Evolutionary conservation across 306 rosid genomes (phyloP), one percentile per base, ranked within the genome.

Genomic region (Pterocarpus macrocarpus): DNA sequence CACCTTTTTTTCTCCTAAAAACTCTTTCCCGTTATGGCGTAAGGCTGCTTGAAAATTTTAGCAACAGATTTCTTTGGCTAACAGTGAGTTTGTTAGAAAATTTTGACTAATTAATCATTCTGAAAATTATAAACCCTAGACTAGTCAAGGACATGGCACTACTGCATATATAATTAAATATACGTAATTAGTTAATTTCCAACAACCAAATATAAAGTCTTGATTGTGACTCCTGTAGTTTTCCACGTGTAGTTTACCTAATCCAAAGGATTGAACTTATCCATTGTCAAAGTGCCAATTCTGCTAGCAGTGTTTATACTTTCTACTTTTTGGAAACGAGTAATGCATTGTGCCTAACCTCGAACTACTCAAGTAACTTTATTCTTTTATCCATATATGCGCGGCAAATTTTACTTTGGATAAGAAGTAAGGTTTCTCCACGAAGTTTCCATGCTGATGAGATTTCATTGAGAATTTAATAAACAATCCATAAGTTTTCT

Each of bases 201-300:
- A 58, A 76, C 78, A 0, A 41, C 45, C 69, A 1, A 22, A 22
- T 43, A 43, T 71, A 50, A 50, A 50, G 57, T 76, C 64, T 38
- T 68, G 89, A 85, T 55, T 52, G 73, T 72, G 91, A 88, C 84
- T 33, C 47, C 5, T 22, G 74, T 71, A 85, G 66, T 82, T 85
- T 85, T 88, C 85, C 89, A 77, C 87, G 91, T 85, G 89, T 82
- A 67, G 75, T 79, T 82, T 50, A 85, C 89, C 91, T 72, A 80
- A 82, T 63, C 69, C 30, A 85, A 7, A 53, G 74, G 81, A 70
- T 58, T 76, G 79, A 69, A 22, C 81, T 71, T 49, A 81, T 74
- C 84, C 81, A 56, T 34, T 58, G 85, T 72, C 73, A 82, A 82
- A 36, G 16, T 71, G 83, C 33, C 47, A 28, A 34, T 49, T 67